These are phyloP conservation scores for Lindgomyces ingoldianus DNA, from an alignment of 495 filamentous ascomycete species.

Conservation along the genomic window DNA sequence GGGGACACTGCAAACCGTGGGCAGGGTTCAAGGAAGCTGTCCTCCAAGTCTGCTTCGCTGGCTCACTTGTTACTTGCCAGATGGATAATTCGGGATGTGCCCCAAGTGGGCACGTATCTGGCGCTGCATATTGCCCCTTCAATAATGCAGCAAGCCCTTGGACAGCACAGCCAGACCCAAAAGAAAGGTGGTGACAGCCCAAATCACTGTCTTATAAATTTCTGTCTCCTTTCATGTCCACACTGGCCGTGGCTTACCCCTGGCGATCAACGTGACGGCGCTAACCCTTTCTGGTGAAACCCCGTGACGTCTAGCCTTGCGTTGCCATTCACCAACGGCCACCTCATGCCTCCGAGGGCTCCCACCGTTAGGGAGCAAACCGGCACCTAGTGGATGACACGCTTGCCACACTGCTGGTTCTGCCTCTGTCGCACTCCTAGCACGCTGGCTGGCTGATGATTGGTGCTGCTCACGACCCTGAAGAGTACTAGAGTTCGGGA, in stretches of 20 bases:
- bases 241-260: slow-evolving; percentile 17
- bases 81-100: neutral
- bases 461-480: neutral
- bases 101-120: neutral
- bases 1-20: neutral
- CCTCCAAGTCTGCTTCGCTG: neutral
- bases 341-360: neutral
- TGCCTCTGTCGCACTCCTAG: neutral
- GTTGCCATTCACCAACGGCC: neutral
- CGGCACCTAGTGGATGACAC: neutral
- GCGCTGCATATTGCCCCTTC: no score
- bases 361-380: neutral
- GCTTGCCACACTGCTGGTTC: neutral
- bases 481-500: neutral
- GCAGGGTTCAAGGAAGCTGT: slow-evolving; percentile 11
- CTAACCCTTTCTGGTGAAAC: neutral
- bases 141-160: neutral
- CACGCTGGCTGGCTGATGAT: neutral
- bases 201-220: neutral
- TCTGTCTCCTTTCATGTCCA: no score
- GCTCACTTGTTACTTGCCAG: neutral
- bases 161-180: neutral
- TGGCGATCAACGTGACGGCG: slow-evolving; percentile 6
- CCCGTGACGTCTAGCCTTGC: neutral
- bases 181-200: neutral